These are phyloP conservation scores for Solanum sejunctum DNA, from an alignment of 257 asterid species.

Conservation along the genomic window DNA sequence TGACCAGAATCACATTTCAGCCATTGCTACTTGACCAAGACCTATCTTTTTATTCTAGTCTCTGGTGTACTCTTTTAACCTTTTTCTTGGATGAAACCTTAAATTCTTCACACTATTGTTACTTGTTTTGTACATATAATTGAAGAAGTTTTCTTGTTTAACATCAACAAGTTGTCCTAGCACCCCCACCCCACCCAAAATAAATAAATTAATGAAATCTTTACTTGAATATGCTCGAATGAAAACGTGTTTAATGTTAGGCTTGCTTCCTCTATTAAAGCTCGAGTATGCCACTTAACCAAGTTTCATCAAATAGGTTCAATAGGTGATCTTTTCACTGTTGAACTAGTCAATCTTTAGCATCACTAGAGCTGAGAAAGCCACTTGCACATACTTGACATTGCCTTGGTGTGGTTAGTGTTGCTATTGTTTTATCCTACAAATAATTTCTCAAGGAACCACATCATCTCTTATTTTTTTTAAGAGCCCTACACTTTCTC, in stretches of 20 bases:
- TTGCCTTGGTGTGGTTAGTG: not conserved
- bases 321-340: not conserved
- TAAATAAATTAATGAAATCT: not conserved
- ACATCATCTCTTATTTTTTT: not conserved
- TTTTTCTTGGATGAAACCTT: not conserved
- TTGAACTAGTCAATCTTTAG: not conserved
- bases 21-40: not conserved
- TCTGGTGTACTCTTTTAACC: not conserved
- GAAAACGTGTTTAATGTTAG: not conserved
- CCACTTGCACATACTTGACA: not conserved
- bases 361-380: not conserved
- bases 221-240: not conserved
- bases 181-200: not conserved
- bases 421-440: not conserved
- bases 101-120: not conserved
- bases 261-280: not conserved
- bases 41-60: not conserved
- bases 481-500: not conserved
- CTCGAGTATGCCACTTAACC: not conserved
- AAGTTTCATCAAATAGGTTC: not conserved
- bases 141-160: not conserved
- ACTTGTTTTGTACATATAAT: not conserved
- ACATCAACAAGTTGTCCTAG: not conserved
- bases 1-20: not conserved
- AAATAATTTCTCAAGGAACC: not conserved